phyloP scores from a whole-genome alignment of 441 rosid species.

The Erodium texanum region DNA sequence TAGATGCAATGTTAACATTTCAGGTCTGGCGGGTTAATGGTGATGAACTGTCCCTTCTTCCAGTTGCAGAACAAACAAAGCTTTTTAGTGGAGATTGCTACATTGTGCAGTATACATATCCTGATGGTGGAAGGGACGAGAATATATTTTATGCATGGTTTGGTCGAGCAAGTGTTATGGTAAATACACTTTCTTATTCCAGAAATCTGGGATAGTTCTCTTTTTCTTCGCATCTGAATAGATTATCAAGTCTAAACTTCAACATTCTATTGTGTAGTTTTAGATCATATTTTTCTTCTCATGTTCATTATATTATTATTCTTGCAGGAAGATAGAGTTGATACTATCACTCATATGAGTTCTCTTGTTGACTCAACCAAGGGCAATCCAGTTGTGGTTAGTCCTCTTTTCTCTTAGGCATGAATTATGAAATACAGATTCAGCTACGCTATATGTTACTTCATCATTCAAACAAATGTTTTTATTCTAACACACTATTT shows the following conservation, averaged over 20 bases:
- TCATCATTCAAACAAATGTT: slow-evolving; percentile 8
- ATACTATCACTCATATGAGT: slow-evolving; percentile 37
- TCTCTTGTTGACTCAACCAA: slow-evolving; percentile 35
- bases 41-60: slow-evolving; percentile 42
- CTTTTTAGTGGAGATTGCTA: slow-evolving; percentile 86
- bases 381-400: slow-evolving; percentile 44
- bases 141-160: slow-evolving; percentile 68
- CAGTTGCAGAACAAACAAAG: slow-evolving; percentile 56
- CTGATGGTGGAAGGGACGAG: slow-evolving; percentile 57
- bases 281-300: slow-evolving; percentile 9
- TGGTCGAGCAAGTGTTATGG: slow-evolving; percentile 59
- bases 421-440: slow-evolving; percentile 4
- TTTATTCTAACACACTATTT: slow-evolving; percentile 6
- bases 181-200: slow-evolving; percentile 21
- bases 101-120: slow-evolving; percentile 66
- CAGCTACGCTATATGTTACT: slow-evolving; percentile 13
- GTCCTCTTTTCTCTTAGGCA: slow-evolving; percentile 17
- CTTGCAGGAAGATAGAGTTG: slow-evolving; percentile 52
- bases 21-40: slow-evolving; percentile 79
- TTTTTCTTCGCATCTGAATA: neutral
- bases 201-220: neutral
- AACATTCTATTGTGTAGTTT: slow-evolving; percentile 6
- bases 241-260: too few species aligned
- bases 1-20: slow-evolving; percentile 15
- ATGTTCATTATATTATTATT: slow-evolving; percentile 8